These are phyloP conservation scores for Pseudopithomyces chartarum DNA, from an alignment of 2,329 filamentous ascomycete species.

Conservation along the genomic window DNA sequence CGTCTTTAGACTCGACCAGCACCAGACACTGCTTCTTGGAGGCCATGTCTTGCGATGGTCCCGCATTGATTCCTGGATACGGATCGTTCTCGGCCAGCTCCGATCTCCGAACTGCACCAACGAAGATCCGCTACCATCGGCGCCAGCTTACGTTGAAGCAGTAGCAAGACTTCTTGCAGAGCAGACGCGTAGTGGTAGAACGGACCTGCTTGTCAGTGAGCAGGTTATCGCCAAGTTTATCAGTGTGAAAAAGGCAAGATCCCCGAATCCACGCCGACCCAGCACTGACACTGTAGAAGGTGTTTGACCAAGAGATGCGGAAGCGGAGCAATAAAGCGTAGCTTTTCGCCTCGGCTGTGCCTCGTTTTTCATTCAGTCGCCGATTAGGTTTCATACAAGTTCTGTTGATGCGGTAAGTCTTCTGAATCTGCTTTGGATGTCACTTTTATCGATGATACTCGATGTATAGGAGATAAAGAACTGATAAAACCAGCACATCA, in stretches of 20 bases:
- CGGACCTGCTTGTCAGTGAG: conserved; percentile 7
- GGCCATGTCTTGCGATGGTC: conserved; percentile 19
- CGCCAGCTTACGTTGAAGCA: conserved; percentile 15
- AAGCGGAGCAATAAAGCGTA: not conserved
- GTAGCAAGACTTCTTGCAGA: conserved; percentile 15
- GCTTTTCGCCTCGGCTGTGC: too few relatives aligned
- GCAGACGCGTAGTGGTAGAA: conserved; percentile 4
- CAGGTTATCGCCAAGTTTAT: conserved; percentile 15
- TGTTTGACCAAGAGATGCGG: not conserved
- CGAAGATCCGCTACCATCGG: conserved; percentile 12
- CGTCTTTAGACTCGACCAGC: conserved; percentile 16
- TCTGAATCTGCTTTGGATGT: too few relatives aligned
- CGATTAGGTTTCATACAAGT: too few relatives aligned
- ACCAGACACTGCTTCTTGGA: conserved; percentile 16
- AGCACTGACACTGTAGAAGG: not conserved
- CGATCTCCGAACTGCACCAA: conserved; percentile 17
- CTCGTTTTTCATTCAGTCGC: too few relatives aligned
- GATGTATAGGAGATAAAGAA: too few relatives aligned
- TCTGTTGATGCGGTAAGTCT: too few relatives aligned
- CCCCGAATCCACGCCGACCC: not conserved
- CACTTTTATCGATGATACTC: too few relatives aligned
- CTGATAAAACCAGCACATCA: too few relatives aligned
- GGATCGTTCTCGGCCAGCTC: conserved; percentile 16
- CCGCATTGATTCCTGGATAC: conserved; percentile 15
- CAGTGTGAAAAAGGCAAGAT: conserved; percentile 14